phyloP scores from a whole-genome alignment of 1,284 basidiomycete genomes.

The Austroboletus niveus region DNA sequence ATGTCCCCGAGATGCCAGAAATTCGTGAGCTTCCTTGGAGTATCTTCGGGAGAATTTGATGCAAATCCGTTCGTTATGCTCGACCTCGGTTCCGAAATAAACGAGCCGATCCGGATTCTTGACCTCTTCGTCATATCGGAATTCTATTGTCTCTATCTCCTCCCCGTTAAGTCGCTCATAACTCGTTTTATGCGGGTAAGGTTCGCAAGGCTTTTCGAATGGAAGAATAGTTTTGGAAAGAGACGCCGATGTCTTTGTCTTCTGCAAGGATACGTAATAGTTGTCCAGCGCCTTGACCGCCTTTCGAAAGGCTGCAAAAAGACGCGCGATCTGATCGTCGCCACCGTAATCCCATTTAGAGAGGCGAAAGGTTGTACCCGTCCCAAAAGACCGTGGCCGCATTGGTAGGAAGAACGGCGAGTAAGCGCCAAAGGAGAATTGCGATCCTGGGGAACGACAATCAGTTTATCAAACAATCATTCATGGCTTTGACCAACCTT shows the following conservation, averaged over 20 bases:
- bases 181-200: background rate
- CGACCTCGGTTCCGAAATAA: slow-evolving; percentile 9
- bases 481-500: background rate
- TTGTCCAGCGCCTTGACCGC: background rate
- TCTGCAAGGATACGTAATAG: background rate
- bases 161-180: background rate
- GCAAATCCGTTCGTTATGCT: slow-evolving; percentile 14
- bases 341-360: background rate
- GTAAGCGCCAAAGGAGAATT: slow-evolving; percentile 1
- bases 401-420: slow-evolving; percentile 2
- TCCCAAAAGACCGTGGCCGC: background rate
- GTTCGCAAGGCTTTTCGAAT: background rate
- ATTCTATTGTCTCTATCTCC: background rate
- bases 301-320: slow-evolving; percentile 7
- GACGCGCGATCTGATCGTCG: background rate
- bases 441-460: background rate
- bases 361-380: background rate
- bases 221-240: background rate
- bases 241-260: background rate
- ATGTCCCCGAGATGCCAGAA: background rate
- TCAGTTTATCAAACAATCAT: background rate
- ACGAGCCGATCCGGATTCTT: slow-evolving; percentile 1
- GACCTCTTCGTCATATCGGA: background rate
- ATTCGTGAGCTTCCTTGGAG: background rate
- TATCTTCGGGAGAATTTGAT: slow-evolving; percentile 25